Evolutionary conservation across 1,284 basidiomycete species (phyloP), one percentile per base, ranked within the genome.

Genomic region (Waitea zeae): DNA sequence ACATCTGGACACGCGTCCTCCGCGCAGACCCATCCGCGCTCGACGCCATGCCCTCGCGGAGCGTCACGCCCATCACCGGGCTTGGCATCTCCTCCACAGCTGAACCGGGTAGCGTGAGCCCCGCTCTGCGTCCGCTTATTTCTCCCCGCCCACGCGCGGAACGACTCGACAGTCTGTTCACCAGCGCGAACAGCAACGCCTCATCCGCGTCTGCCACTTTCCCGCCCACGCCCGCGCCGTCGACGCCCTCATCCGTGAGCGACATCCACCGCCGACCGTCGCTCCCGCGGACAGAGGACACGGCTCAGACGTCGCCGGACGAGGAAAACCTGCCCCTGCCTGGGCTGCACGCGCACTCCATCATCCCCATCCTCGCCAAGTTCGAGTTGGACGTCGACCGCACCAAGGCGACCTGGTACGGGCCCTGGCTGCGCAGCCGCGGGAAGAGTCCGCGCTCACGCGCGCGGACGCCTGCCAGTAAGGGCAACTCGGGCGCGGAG

Each of bases 301-400:
- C 17, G 17, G 17, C 17, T 4, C 49, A 57, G 27, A 44, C 47
- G 31, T 45, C 46, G 37, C 46, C 49, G 13, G 57, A 55, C 33
- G 59, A 58, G 19, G 59, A 64, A 33, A 61, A 62, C 20, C 52
- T 78, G 11, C 61, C 71, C 38, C 59, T 80, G n/a, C 71, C 75
- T 12, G 78, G 79, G 4, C 56, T 82, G 31, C 50, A 54, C 39
- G 70, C 72, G 12, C 50, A 64, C 34, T 69, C 76, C 18, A 53
- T 81, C 30, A 70, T 84, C 35, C 81, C 81, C 11, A 74, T 89
- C 39, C 63, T 89, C 19, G 86, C 84, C 35, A 88, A 86, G 54
- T 70, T 89, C 13, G 84, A 89, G 51, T 88, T 89, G 44, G 82
- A 88, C 47, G 79, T 89, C 43, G 83, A 88, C 49, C 61, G 60